Conservation (phyloP, 2,329 filamentous ascomycete species). For the Cryphonectria carpinicola region DNA sequence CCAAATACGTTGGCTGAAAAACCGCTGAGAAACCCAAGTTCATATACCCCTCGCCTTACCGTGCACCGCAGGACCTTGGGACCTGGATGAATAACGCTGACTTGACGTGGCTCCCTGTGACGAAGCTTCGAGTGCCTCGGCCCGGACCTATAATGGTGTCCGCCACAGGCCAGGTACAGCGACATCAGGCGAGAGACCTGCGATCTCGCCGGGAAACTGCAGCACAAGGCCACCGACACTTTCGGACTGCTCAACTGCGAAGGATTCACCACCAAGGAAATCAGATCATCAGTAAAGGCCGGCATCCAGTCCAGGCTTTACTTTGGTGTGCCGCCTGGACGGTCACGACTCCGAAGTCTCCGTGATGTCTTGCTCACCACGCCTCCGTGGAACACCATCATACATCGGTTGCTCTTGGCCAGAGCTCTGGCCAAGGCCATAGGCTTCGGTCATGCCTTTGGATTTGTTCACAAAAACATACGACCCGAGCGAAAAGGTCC, state of each 20-base stretch:
- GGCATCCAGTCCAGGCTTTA: not conserved
- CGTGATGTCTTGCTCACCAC: too few species aligned
- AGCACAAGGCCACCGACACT: not conserved
- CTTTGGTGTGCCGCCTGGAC: slow-evolving; percentile 6
- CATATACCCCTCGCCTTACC: too few species aligned
- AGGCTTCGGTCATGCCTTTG: too few species aligned
- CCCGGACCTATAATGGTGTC: not conserved
- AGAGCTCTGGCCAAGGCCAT: too few species aligned
- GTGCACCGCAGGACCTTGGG: not conserved
- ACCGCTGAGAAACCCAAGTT: too few species aligned
- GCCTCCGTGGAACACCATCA: too few species aligned
- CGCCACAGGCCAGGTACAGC: not conserved
- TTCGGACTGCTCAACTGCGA: slow-evolving; percentile 17
- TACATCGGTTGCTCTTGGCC: too few species aligned
- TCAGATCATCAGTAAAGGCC: not conserved
- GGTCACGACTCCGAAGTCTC: too few species aligned
- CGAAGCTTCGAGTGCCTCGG: too few species aligned
- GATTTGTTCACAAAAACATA: too few species aligned
- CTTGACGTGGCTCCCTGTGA: not conserved
- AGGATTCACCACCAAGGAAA: not conserved
- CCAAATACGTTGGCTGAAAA: too few species aligned
- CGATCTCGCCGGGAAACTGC: slow-evolving; percentile 12
- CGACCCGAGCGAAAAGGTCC: too few species aligned
- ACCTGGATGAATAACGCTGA: not conserved
- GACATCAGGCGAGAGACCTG: slow-evolving; percentile 4